A percentile compares a stretch with the other conserved stretches of the same genome.
Evolutionary conservation across 2,329 filamentous ascomycete species (phyloP).

Genomic region (Penicillium sp.): DNA sequence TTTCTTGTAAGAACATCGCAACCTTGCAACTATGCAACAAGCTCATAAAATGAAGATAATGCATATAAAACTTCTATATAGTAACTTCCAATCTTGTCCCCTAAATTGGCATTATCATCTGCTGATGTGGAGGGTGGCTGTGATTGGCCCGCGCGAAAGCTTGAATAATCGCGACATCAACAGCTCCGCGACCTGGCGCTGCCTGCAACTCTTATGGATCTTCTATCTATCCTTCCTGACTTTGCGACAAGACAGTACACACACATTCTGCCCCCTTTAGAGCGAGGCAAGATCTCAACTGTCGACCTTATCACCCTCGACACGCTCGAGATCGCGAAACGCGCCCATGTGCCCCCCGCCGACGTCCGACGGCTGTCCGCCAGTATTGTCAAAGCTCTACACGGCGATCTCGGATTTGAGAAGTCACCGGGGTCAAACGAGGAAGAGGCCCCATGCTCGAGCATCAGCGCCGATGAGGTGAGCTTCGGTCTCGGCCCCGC

Average conservation of each 20-base stretch:
- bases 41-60: too few relatives aligned
- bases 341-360: constrained; percentile 72
- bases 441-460: constrained; percentile 20
- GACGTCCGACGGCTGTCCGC: constrained; percentile 71
- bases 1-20: too few relatives aligned
- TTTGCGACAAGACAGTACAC: constrained; percentile 68
- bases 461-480: constrained; percentile 17
- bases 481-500: constrained; percentile 18
- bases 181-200: constrained; percentile 4
- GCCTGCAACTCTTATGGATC: constrained; percentile 53
- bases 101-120: not conserved
- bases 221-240: constrained; percentile 73
- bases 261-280: constrained; percentile 72
- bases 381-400: constrained; percentile 63
- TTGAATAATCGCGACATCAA: constrained; percentile 12
- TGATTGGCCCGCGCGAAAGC: constrained; percentile 16
- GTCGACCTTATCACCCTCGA: constrained; percentile 83
- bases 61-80: too few relatives aligned
- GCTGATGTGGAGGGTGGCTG: not conserved
- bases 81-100: too few relatives aligned
- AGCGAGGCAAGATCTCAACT: constrained; percentile 70
- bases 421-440: constrained; percentile 5
- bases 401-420: constrained; percentile 54
- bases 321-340: constrained; percentile 74
- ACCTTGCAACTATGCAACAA: too few relatives aligned